Evolutionary conservation across 2,329 filamentous ascomycete genomes (phyloP).

Genomic region (Ceratocystis alfenasii): DNA sequence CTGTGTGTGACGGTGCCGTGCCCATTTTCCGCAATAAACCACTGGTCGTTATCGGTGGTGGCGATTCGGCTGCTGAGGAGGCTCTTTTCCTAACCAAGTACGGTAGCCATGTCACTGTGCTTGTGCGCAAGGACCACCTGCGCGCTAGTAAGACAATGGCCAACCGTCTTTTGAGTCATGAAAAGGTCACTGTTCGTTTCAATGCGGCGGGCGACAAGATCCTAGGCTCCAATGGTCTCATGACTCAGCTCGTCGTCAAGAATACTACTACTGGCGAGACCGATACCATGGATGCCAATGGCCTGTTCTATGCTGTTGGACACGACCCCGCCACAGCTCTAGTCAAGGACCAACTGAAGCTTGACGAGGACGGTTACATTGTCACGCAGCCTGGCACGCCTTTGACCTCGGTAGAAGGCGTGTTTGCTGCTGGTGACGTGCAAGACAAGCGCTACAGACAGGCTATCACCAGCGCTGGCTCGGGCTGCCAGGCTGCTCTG

Average conservation of each 20-base stretch:
- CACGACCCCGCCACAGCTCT: conserved; percentile 88
- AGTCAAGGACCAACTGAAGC: conserved; percentile 80
- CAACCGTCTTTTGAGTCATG: conserved; percentile 64
- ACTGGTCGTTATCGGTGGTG: conserved; percentile 88
- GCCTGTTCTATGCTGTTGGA: conserved; percentile 92
- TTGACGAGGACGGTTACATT: conserved; percentile 84
- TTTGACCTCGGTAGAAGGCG: conserved; percentile 75
- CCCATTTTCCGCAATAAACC: conserved; percentile 97
- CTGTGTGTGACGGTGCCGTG: conserved; percentile 91
- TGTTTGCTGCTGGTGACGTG: conserved; percentile 94
- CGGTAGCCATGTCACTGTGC: conserved; percentile 83
- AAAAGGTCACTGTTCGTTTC: conserved; percentile 84
- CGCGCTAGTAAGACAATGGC: conserved; percentile 89
- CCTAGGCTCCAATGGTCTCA: conserved; percentile 69
- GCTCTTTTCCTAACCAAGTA: conserved; percentile 97
- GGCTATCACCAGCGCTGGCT: conserved; percentile 92
- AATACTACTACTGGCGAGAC: conserved; percentile 62
- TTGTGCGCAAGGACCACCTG: conserved; percentile 77
- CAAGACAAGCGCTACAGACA: conserved; percentile 98
- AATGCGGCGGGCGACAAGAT: conserved; percentile 73
- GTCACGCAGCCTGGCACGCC: conserved; percentile 80
- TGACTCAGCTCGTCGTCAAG: conserved; percentile 78
- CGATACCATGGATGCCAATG: conserved; percentile 79
- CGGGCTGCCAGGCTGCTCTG: conserved; percentile 87
- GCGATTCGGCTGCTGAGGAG: conserved; percentile 94